Evolutionary conservation across 768 basidiomycete genomes (phyloP), one percentile per base, ranked within the genome.

Genomic region (Flagelloscypha sp.): DNA sequence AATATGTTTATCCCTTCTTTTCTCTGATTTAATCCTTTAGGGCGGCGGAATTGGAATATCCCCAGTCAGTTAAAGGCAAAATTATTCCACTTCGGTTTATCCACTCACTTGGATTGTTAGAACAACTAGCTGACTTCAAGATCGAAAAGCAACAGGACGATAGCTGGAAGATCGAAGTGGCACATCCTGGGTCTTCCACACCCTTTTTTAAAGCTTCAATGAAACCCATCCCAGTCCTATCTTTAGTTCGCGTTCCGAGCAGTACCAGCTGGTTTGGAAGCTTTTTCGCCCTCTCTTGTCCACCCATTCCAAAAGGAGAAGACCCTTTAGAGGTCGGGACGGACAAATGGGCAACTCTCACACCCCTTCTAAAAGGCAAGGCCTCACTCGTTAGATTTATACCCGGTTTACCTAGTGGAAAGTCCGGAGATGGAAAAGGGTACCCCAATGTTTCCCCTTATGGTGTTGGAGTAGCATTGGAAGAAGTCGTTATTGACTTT

Each of bases 21-120:
- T 30, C 7, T 7, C 30, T 30, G 13, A 7, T 30, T 18, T 30
- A n/a, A n/a, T 25, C 24, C 13, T 18, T 4, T 33, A 39, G 38
- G 38, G 7, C 38, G 42, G 2, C 18, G 24, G 12, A 39, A 43
- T 28, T 43, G 42, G 41, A 40, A 40, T 19, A 38, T 43, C 19
- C 42, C 42, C 6, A 43, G 42, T 43, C n/a, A n/a, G n/a, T n/a
- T n/a, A n/a, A n/a, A 24, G 16, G 33, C 15, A 9, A 3, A 6
- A 4, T 12, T 20, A 10, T 5, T 6, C 8, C 27, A 10, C 5
- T 3, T 7, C 10, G 4, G 11, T 1, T 4, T 7, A 17, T 3
- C 7, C 0, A 12, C 6, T 12, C 18, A 15, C 10, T 7, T 8
- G 7, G 10, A 20, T 22, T 8, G 24, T 22, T 19, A 40, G 39